Evolutionary conservation across 78 protist species (phyloP).

Genomic region (Dictyostelium capitatum): DNA sequence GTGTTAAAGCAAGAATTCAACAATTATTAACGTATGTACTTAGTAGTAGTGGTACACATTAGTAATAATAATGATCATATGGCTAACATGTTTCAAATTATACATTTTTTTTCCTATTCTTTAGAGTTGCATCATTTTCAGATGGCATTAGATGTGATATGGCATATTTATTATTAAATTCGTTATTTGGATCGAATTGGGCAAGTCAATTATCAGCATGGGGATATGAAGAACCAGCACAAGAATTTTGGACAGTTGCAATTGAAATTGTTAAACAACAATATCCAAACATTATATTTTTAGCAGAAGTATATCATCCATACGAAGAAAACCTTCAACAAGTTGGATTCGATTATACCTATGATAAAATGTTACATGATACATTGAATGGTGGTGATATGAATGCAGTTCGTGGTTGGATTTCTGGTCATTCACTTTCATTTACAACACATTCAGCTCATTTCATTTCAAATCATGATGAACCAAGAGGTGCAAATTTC

Average conservation of each 20-base stretch:
- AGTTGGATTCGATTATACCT: conserved; percentile 93
- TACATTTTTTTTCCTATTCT: no score
- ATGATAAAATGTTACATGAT: conserved; percentile 92
- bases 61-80: no score
- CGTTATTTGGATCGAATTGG: conserved; percentile 88
- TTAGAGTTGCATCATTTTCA: conserved; percentile 76
- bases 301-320: conserved; percentile 91
- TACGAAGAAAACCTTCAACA: conserved; percentile 72
- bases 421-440: conserved; percentile 28
- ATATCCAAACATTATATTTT: conserved; percentile 86
- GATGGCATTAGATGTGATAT: conserved; percentile 95
- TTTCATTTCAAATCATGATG: conserved; percentile 92
- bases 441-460: conserved; percentile 68
- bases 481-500: conserved; percentile 82
- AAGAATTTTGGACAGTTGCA: conserved; percentile 92
- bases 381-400: conserved; percentile 71
- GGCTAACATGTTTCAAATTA: no score
- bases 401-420: conserved; percentile 69
- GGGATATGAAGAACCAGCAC: conserved; percentile 86
- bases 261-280: conserved; percentile 80
- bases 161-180: conserved; percentile 92
- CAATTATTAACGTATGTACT: conserved; percentile 42
- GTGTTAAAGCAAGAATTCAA: conserved; percentile 30
- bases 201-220: conserved; percentile 50
- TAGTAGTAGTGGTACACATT: no score